These are phyloP conservation scores for Diaporthe ampelina DNA, from an alignment of 2,329 filamentous ascomycete genomes.

Conservation along the genomic window DNA sequence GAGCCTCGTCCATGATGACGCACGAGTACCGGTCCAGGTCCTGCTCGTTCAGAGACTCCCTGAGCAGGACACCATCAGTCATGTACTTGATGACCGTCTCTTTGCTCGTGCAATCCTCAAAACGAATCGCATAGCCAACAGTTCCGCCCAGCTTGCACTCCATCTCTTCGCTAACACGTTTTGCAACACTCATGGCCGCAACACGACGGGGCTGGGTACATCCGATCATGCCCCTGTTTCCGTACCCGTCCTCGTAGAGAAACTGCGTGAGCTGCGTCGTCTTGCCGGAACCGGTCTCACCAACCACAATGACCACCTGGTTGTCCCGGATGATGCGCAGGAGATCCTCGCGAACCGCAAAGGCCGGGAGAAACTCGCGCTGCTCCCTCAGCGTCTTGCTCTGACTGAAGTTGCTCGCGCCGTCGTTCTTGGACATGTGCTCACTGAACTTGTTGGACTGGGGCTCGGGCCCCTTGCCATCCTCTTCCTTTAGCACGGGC, in stretches of 20 bases:
- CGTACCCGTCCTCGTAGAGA: slow-evolving; percentile 94
- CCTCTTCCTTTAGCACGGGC: slow-evolving; percentile 80
- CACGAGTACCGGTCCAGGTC: slow-evolving; percentile 97
- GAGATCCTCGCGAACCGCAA: slow-evolving; percentile 94
- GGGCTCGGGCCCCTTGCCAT: slow-evolving; percentile 54
- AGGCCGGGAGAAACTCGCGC: slow-evolving; percentile 92
- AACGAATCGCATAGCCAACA: slow-evolving; percentile 97
- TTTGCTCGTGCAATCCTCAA: slow-evolving; percentile 97
- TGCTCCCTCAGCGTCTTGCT: slow-evolving; percentile 93
- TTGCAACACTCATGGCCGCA: slow-evolving; percentile 98
- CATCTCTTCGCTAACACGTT: slow-evolving; percentile 99
- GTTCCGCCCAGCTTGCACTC: slow-evolving; percentile 88
- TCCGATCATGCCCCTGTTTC: slow-evolving; percentile 88
- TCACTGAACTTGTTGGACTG: slow-evolving; percentile 83
- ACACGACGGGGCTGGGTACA: slow-evolving; percentile 97
- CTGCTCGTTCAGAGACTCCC: slow-evolving; percentile 92
- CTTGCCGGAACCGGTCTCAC: slow-evolving; percentile 97
- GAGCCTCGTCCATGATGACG: slow-evolving; percentile 99
- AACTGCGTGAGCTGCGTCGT: slow-evolving; percentile 98
- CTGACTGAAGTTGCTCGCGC: slow-evolving; percentile 91
- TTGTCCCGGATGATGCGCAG: slow-evolving; percentile 95
- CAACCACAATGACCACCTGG: slow-evolving; percentile 96
- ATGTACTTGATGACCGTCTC: slow-evolving; percentile 99
- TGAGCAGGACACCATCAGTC: slow-evolving; percentile 95
- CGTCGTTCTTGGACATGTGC: slow-evolving; percentile 89